Evolutionary conservation across 352 stramenopile species (phyloP).

Genomic region (Globisporangium cederbergense): DNA sequence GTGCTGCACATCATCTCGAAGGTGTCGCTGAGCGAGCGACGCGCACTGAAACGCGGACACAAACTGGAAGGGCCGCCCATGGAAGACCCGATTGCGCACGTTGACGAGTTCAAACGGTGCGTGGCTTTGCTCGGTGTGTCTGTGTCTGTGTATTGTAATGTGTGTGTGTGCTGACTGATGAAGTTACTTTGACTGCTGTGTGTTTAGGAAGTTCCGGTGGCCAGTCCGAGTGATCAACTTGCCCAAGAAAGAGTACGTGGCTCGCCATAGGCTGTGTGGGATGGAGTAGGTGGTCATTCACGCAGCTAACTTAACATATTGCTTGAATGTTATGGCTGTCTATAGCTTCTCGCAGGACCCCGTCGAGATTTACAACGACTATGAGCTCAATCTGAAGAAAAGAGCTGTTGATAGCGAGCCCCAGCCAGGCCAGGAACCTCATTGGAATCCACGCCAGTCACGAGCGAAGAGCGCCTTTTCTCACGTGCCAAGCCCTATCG

Average conservation of each 20-base stretch:
- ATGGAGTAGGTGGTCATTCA: not conserved
- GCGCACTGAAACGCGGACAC: slow-evolving; percentile 28
- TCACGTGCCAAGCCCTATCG: slow-evolving; percentile 33
- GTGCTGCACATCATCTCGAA: slow-evolving; percentile 25
- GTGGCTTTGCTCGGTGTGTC: slow-evolving; percentile 17
- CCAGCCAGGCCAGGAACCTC: not conserved
- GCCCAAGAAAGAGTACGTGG: slow-evolving; percentile 47
- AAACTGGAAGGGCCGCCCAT: slow-evolving; percentile 38
- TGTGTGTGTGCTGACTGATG: not conserved
- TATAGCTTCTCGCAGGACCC: slow-evolving; percentile 47
- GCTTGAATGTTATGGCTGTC: not conserved
- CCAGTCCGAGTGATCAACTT: slow-evolving; percentile 61
- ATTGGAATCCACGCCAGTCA: not conserved
- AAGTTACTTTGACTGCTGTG: not conserved
- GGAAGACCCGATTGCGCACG: slow-evolving; percentile 37
- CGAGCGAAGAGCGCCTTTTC: slow-evolving; percentile 32
- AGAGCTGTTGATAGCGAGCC: not conserved
- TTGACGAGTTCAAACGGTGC: slow-evolving; percentile 40
- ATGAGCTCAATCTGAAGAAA: slow-evolving; percentile 27
- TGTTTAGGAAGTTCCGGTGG: slow-evolving; percentile 73
- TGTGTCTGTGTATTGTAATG: not conserved
- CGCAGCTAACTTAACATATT: not conserved
- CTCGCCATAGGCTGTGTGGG: not conserved
- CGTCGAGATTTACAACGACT: slow-evolving; percentile 44
- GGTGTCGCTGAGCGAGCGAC: slow-evolving; percentile 29